phyloP scores from a whole-genome alignment of 2,329 filamentous ascomycete genomes.

The Fusarium heterosporum region DNA sequence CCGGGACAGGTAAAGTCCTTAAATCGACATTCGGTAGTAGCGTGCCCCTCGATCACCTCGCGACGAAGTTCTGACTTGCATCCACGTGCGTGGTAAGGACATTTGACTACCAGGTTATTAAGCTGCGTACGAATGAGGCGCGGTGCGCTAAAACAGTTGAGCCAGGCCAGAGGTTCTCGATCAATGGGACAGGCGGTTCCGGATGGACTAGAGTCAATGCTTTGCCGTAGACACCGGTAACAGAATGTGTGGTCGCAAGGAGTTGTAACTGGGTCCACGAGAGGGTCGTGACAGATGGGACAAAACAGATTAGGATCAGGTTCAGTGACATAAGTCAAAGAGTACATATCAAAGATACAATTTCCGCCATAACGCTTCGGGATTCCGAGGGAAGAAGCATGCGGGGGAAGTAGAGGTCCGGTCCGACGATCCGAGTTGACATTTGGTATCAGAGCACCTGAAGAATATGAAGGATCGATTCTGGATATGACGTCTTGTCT shows the following conservation, averaged over 20 bases:
- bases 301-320: constrained; percentile 63
- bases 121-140: constrained; percentile 69
- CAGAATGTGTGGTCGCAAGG: constrained; percentile 75
- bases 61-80: constrained; percentile 65
- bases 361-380: constrained; percentile 54
- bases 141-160: constrained; percentile 56
- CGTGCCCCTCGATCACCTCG: constrained; percentile 67
- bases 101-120: constrained; percentile 68
- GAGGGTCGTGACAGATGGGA: constrained; percentile 69
- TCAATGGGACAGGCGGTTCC: constrained; percentile 68
- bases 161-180: constrained; percentile 58
- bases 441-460: constrained; percentile 39
- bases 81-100: constrained; percentile 64
- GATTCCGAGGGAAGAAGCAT: constrained; percentile 55
- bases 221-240: constrained; percentile 64
- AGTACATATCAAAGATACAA: constrained; percentile 59
- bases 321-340: constrained; percentile 58
- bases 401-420: constrained; percentile 52
- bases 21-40: constrained; percentile 67
- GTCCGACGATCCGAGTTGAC: constrained; percentile 48
- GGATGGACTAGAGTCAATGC: constrained; percentile 55
- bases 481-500: constrained; percentile 36
- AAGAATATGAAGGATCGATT: constrained; percentile 23
- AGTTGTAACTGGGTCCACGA: constrained; percentile 71
- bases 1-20: constrained; percentile 68